Base-by-base conservation (phyloP, 768 basidiomycete species). In the Leccinellum rugosiceps region DNA sequence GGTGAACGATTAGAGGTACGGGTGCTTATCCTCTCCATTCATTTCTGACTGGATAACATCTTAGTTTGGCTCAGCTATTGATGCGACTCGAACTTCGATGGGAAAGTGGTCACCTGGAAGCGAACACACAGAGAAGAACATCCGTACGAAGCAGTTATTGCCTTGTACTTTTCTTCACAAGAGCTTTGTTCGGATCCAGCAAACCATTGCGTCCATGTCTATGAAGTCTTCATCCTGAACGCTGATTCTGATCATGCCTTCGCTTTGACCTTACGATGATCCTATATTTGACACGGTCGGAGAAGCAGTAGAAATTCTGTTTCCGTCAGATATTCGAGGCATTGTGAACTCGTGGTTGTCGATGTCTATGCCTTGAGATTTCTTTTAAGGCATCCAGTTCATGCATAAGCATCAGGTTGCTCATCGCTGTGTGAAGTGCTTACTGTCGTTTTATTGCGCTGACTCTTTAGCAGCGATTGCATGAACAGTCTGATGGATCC, bases 251-350 rank as follows among this genome's bases (percentile, higher is more conserved):
- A 65, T 72, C 19, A 76, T 74, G 70, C 77, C 77, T 2, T 56
- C 73, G 3, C 65, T 78, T 9, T 64, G 76, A 57, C 19, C 23
- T 3, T 69, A 61, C 50, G 52, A 62, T 19, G 45, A 61, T 11
- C 66, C 66, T 19, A 58, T n/a, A 6, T 74, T 75, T 28, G 28
- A 28, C 28, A 28, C 28, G 4, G 6, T 28, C 28, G 28, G 28
- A 6, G 28, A 28, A 28, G 58, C 5, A 0, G 26, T 56, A 17
- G 69, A 70, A 8, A n/a, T n/a, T n/a, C n/a, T 71, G 69, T 34
- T 63, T 74, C 55, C 57, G 63, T 7, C 72, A 75, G 38, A 45
- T 69, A 1, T 68, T 74, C 23, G 72, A 72, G 62, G 72, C 70
- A 28, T 19, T n/a, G 1, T 28, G n/a, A 28, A n/a, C 43, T 14